Base-by-base conservation (phyloP, 2,329 filamentous ascomycete genomes). In the Aspergillus felis region DNA sequence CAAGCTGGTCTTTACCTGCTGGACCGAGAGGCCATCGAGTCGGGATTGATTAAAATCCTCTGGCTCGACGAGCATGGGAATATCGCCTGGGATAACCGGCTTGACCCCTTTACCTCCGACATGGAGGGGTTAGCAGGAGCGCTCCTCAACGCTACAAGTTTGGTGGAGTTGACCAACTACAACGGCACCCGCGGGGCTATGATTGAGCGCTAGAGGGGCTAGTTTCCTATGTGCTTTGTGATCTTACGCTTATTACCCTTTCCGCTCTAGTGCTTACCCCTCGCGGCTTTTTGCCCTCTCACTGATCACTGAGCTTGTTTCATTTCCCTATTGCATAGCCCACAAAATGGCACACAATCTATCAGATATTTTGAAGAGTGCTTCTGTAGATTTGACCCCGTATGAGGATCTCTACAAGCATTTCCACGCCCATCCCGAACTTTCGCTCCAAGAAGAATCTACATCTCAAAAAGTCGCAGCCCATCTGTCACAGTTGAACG, bases 381-480 rank as follows among this genome's bases (percentile, higher is more conserved):
- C 42, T 0, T 53, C 64, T 1, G 6, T 73, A 6, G 69, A 79
- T 51, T 66, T 83, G 3, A 52, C 63, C 3, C 68, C 70, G 0
- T 85, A 84, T 63, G 79, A 86, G 71, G 69, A 70, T 1, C 71
- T 83, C 3, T 87, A 87, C 76, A 84, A 81, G 61, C 69, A 84
- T 64, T 79, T 87, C 54, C 85, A 87, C 65, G 68, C 76, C 12
- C 71, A 86, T 61, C 84, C 85, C 0, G 85, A 86, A 53, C 79
- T 87, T 28, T 86, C 84, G 0, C 76, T 78, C 2, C 82, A 82
- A 66, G 85, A 87, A 66, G 66, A 74, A 20, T 68, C 78, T 44
- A 86, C 84, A 0, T 81, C 84, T 0, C 66, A 76, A 20, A 79
- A 69, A 0, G 75, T 84, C 46, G 75, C 77, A 1, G 61, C 69